These are phyloP conservation scores for rapeseed (Brassica napus) DNA, from an alignment of 345 rosid genomes.

Conservation along the genomic window Da-Ae NC_063434.1:7352501-7353000, in stretches of 20 bases:
- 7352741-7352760: constrained; percentile 8
- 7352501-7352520: not conserved
- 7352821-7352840: not conserved
- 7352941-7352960: constrained; percentile 36
- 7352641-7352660: not conserved
- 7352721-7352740: not conserved
- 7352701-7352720: constrained; percentile 12
- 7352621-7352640: not conserved
- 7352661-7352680: not conserved
- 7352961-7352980: constrained; percentile 18
- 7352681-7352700: constrained; percentile 14
- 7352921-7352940: constrained; percentile 14
- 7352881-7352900: constrained; percentile 10
- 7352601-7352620: not conserved
- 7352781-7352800: not conserved
- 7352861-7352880: not conserved
- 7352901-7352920: not conserved
- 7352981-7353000: constrained; percentile 20
- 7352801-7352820: not conserved
- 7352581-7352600: not conserved
- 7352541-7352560: not conserved
- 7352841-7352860: constrained; percentile 8
- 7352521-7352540: not conserved
- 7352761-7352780: not conserved
- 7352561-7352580: not conserved